A percentile compares a stretch with the other conserved stretches of the same genome.
phyloP scores from a whole-genome alignment of 495 filamentous ascomycete species.

The Viridothelium virens region DNA sequence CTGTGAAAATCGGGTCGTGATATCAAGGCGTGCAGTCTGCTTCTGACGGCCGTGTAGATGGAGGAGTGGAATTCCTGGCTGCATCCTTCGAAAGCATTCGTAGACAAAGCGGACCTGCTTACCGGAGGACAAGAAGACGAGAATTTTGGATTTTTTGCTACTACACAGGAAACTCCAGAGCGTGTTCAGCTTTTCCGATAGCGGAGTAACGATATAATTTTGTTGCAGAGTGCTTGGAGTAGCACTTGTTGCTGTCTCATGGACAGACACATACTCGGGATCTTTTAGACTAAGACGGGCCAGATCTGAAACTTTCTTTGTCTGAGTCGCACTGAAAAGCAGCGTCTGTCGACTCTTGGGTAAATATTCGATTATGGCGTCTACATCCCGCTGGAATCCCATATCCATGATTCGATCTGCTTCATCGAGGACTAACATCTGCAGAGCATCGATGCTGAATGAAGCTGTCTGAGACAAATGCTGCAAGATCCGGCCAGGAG shows the following conservation, averaged over 20 bases:
- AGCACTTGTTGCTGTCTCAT: slow-evolving; percentile 70
- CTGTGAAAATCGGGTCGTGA: slow-evolving; percentile 69
- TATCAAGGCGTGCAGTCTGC: slow-evolving; percentile 76
- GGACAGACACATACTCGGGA: slow-evolving; percentile 90
- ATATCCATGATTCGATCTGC: slow-evolving; percentile 96
- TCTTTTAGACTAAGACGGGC: slow-evolving; percentile 80
- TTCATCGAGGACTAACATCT: slow-evolving; percentile 91
- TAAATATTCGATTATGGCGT: slow-evolving; percentile 89
- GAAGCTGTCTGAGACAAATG: slow-evolving; percentile 90
- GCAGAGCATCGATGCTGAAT: slow-evolving; percentile 81
- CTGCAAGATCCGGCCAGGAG: slow-evolving; percentile 88
- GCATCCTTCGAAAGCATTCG: slow-evolving; percentile 85
- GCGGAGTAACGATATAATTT: slow-evolving; percentile 76
- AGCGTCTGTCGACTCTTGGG: slow-evolving; percentile 83
- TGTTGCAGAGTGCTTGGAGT: slow-evolving; percentile 82
- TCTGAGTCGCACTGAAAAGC: slow-evolving; percentile 94
- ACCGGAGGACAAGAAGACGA: slow-evolving; percentile 88
- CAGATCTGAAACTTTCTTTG: slow-evolving; percentile 84
- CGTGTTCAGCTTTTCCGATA: slow-evolving; percentile 82
- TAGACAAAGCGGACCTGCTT: slow-evolving; percentile 96
- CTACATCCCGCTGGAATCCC: slow-evolving; percentile 87
- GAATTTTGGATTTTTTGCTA: slow-evolving; percentile 83
- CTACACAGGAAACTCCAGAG: slow-evolving; percentile 84
- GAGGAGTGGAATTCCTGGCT: slow-evolving; percentile 89
- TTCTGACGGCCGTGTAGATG: slow-evolving; percentile 95